These are phyloP conservation scores for Zygotorulaspora danielsina DNA, from an alignment of 805 yeast species.

Conservation along the genomic window DNA sequence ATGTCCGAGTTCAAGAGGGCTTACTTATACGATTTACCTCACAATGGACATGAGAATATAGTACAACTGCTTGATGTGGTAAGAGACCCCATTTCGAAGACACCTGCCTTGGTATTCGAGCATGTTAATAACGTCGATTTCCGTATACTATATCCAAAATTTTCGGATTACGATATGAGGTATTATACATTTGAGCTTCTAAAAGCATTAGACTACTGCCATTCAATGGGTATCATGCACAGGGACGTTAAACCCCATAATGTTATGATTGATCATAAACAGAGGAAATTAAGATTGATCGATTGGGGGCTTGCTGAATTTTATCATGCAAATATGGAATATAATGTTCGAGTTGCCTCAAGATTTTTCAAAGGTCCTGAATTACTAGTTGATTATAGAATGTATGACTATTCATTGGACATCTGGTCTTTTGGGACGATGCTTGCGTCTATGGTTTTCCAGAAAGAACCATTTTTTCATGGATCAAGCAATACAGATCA, in stretches of 20 bases:
- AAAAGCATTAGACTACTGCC: constrained; percentile 82
- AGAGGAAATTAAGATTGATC: constrained; percentile 66
- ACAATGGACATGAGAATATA: constrained; percentile 55
- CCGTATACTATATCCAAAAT: constrained; percentile 72
- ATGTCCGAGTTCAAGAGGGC: constrained; percentile 26
- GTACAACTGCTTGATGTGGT: constrained; percentile 76
- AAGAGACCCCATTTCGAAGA: constrained; percentile 70
- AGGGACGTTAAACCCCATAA: constrained; percentile 95
- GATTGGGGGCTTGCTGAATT: constrained; percentile 98
- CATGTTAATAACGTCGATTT: constrained; percentile 79
- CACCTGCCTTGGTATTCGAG: constrained; percentile 86
- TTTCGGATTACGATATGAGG: constrained; percentile 70
- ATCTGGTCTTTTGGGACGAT: constrained; percentile 94
- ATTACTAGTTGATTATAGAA: constrained; percentile 74
- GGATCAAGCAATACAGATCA: constrained; percentile 91
- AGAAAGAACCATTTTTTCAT: constrained; percentile 87
- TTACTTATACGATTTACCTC: constrained; percentile 32
- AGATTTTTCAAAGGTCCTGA: constrained; percentile 94
- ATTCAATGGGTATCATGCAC: constrained; percentile 94
- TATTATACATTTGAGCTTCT: constrained; percentile 78
- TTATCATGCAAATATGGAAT: constrained; percentile 83
- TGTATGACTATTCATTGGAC: constrained; percentile 88
- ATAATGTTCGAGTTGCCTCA: constrained; percentile 90
- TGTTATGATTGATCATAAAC: constrained; percentile 85
- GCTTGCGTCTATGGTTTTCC: constrained; percentile 84